Evolutionary conservation across 768 basidiomycete genomes (phyloP).

Genomic region (Hygrophorus russula): DNA sequence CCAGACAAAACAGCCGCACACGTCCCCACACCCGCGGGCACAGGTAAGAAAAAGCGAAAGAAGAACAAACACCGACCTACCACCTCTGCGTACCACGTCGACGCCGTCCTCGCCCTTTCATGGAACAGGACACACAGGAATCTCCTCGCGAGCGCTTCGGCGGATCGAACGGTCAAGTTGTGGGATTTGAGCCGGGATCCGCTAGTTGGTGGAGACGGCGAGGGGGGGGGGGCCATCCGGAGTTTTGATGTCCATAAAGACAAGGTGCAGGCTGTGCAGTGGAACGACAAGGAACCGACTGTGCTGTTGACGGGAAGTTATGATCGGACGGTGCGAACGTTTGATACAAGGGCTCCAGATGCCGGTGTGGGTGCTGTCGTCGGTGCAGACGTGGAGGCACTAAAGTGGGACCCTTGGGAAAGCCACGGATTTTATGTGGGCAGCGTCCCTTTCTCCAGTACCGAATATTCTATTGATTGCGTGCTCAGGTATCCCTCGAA

Average conservation of each 20-base stretch:
- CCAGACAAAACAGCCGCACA: slow-evolving; percentile 77
- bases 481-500: slow-evolving; percentile 75
- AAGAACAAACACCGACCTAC: slow-evolving; percentile 58
- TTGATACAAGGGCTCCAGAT: slow-evolving; percentile 80
- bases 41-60: slow-evolving; percentile 94
- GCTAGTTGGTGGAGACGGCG: slow-evolving; percentile 31
- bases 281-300: slow-evolving; percentile 84
- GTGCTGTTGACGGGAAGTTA: slow-evolving; percentile 90
- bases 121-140: slow-evolving; percentile 92
- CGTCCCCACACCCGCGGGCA: slow-evolving; percentile 70
- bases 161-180: slow-evolving; percentile 91
- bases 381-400: slow-evolving; percentile 86
- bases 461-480: background rate
- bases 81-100: slow-evolving; percentile 73
- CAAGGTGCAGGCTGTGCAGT: slow-evolving; percentile 93
- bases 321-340: slow-evolving; percentile 89
- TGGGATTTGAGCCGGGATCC: slow-evolving; percentile 85
- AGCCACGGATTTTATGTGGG: slow-evolving; percentile 76
- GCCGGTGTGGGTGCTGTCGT: slow-evolving; percentile 76
- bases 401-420: slow-evolving; percentile 97
- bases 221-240: slow-evolving; percentile 53
- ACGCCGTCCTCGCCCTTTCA: slow-evolving; percentile 84
- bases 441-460: slow-evolving; percentile 5
- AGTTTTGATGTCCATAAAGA: slow-evolving; percentile 84
- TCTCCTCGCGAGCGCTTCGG: slow-evolving; percentile 82